These are phyloP conservation scores for Keithomyces neogunnii DNA, from an alignment of 2,329 filamentous ascomycete species.

Conservation along the genomic window DNA sequence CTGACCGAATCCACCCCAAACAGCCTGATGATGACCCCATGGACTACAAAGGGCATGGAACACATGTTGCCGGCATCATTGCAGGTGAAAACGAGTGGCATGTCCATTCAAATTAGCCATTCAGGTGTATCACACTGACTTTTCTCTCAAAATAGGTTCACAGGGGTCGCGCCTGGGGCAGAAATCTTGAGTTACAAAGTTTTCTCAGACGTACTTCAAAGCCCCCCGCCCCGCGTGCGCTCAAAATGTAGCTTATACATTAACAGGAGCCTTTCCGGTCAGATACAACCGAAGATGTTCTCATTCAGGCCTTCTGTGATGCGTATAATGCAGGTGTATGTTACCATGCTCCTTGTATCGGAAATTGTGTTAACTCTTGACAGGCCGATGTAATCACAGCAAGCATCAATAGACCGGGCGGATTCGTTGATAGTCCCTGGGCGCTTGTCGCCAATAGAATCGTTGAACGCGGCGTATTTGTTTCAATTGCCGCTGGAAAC, in stretches of 20 bases:
- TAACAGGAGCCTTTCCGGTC: background rate
- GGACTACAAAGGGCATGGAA: slow-evolving; percentile 13
- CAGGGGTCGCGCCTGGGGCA: slow-evolving; percentile 36
- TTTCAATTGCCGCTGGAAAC: slow-evolving; percentile 44
- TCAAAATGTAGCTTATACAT: background rate
- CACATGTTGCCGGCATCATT: slow-evolving; percentile 36
- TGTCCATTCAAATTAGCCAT: background rate
- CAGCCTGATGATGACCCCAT: slow-evolving; percentile 21
- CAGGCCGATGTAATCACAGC: slow-evolving; percentile 36
- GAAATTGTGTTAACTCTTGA: background rate
- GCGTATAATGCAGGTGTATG: slow-evolving; percentile 25
- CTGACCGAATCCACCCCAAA: slow-evolving; percentile 14
- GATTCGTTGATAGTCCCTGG: slow-evolving; percentile 33
- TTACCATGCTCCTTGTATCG: background rate
- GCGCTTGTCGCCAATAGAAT: slow-evolving; percentile 31
- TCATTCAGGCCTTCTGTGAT: slow-evolving; percentile 28
- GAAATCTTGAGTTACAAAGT: slow-evolving; percentile 35
- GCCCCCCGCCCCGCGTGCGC: too few relatives aligned
- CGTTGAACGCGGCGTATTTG: slow-evolving; percentile 36
- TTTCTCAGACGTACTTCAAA: slow-evolving; percentile 25
- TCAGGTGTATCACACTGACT: background rate
- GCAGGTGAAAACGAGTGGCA: slow-evolving; percentile 32
- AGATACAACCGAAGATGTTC: slow-evolving; percentile 22
- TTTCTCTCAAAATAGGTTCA: slow-evolving; percentile 20
- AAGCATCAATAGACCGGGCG: slow-evolving; percentile 29